phyloP scores from a whole-genome alignment of 2,329 filamentous ascomycete species.

The Magnaporthiopsis poae region DNA sequence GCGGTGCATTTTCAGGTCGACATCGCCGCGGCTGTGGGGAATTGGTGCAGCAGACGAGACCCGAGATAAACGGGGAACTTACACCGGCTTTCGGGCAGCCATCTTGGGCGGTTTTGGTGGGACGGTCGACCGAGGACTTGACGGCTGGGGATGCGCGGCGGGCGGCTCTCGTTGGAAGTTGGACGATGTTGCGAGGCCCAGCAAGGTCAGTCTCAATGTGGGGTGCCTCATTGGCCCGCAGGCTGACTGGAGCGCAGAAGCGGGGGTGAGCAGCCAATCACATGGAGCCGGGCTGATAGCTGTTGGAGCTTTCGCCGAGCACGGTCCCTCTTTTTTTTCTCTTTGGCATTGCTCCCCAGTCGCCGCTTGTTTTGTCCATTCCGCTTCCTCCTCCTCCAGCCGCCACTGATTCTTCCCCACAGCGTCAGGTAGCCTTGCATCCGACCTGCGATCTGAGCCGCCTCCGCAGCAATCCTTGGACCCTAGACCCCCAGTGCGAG shows the following conservation, averaged over 20 bases:
- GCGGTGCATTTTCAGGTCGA: not conserved
- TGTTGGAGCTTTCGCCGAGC: not conserved
- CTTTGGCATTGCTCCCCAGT: not conserved
- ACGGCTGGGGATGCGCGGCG: conserved; percentile 12
- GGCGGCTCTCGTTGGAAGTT: conserved; percentile 9
- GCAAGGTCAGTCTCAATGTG: conserved; percentile 5
- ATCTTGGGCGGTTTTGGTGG: conserved; percentile 36
- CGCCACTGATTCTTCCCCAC: not conserved
- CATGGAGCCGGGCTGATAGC: not conserved
- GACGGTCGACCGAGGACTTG: conserved; percentile 11
- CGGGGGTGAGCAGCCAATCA: conserved; percentile 13
- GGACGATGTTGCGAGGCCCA: not conserved
- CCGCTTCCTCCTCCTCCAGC: not conserved
- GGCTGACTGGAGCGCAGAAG: conserved; percentile 6
- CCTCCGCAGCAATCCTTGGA: not conserved
- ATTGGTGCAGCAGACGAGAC: conserved; percentile 10
- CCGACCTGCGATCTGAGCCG: not conserved
- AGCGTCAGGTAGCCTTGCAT: not conserved
- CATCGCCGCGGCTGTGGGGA: conserved; percentile 4
- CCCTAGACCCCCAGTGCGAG: not conserved
- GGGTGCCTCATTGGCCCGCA: conserved; percentile 15
- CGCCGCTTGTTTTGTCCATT: not conserved
- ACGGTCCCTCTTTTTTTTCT: not conserved
- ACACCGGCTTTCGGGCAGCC: conserved; percentile 52
- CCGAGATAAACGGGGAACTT: conserved; percentile 19